Evolutionary conservation across 1,139 yeast genomes (phyloP).

Genomic region (Yamadazyma spencermartinsiae): DNA sequence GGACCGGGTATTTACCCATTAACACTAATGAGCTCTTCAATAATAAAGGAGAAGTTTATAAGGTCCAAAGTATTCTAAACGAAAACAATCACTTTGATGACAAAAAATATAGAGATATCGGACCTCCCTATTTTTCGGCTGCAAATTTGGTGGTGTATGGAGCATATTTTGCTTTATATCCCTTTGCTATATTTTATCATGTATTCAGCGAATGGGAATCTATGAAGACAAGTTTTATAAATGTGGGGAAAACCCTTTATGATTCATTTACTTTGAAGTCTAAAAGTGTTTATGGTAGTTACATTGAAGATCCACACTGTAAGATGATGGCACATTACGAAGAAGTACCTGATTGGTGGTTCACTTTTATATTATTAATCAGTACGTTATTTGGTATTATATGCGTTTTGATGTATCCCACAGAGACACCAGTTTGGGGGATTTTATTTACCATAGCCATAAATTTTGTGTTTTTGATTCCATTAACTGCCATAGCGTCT

Average conservation of each 20-base stretch:
- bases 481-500: slow-evolving; percentile 48
- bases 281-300: slow-evolving; percentile 49
- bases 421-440: slow-evolving; percentile 57
- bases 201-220: slow-evolving; percentile 45
- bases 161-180: slow-evolving; percentile 42
- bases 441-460: slow-evolving; percentile 55
- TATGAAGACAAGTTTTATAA: slow-evolving; percentile 39
- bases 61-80: slow-evolving; percentile 34
- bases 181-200: slow-evolving; percentile 43
- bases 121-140: slow-evolving; percentile 47
- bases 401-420: slow-evolving; percentile 44
- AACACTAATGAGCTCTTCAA: slow-evolving; percentile 39
- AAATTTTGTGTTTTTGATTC: slow-evolving; percentile 56
- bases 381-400: slow-evolving; percentile 50
- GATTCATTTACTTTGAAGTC: slow-evolving; percentile 33
- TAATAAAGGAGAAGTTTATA: slow-evolving; percentile 34
- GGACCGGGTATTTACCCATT: slow-evolving; percentile 43
- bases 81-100: slow-evolving; percentile 32
- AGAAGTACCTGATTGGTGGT: slow-evolving; percentile 69
- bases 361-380: slow-evolving; percentile 41
- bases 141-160: slow-evolving; percentile 45
- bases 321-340: slow-evolving; percentile 53
- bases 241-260: slow-evolving; percentile 33
- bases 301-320: slow-evolving; percentile 55
- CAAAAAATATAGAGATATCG: slow-evolving; percentile 30